Percentiles rank a stretch among this genome's conserved stretches.
Conservation (phyloP, 192 early-diverging fungal species). For the Radiomyces spectabilis region DNA sequence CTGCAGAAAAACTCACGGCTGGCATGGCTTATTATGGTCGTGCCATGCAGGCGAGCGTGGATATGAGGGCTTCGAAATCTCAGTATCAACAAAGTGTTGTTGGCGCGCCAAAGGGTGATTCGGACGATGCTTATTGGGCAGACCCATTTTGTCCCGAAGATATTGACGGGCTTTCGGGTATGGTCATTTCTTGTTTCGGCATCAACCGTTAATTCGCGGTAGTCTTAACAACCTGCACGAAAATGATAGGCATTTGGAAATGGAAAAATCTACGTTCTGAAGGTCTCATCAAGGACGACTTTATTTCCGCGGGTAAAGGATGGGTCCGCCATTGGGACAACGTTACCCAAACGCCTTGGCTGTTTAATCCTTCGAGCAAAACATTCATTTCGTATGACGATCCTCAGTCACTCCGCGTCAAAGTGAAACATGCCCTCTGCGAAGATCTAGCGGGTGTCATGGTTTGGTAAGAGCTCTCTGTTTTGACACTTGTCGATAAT, state of each 20-base stretch:
- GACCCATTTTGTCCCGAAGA: slow-evolving; percentile 29
- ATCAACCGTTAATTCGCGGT: neutral
- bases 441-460: slow-evolving; percentile 57
- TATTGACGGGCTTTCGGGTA: slow-evolving; percentile 33
- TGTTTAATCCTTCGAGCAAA: slow-evolving; percentile 47
- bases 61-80: slow-evolving; percentile 20
- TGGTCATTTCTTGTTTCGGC: slow-evolving; percentile 19
- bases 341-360: slow-evolving; percentile 42
- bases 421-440: slow-evolving; percentile 46
- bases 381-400: slow-evolving; percentile 78
- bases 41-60: slow-evolving; percentile 31
- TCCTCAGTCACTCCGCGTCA: slow-evolving; percentile 50
- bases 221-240: neutral
- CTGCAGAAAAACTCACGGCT: slow-evolving; percentile 45
- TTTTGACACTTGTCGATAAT: neutral
- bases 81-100: slow-evolving; percentile 33
- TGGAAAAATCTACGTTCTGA: slow-evolving; percentile 50
- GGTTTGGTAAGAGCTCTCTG: slow-evolving; percentile 37
- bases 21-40: slow-evolving; percentile 62
- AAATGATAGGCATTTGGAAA: slow-evolving; percentile 45
- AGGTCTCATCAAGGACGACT: slow-evolving; percentile 33
- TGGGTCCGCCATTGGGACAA: slow-evolving; percentile 54
- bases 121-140: slow-evolving; percentile 47
- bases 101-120: slow-evolving; percentile 46
- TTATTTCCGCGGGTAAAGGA: slow-evolving; percentile 34